Evolutionary conservation across 257 asterid genomes (phyloP).

Genomic region (Handroanthus guayacan): DNA sequence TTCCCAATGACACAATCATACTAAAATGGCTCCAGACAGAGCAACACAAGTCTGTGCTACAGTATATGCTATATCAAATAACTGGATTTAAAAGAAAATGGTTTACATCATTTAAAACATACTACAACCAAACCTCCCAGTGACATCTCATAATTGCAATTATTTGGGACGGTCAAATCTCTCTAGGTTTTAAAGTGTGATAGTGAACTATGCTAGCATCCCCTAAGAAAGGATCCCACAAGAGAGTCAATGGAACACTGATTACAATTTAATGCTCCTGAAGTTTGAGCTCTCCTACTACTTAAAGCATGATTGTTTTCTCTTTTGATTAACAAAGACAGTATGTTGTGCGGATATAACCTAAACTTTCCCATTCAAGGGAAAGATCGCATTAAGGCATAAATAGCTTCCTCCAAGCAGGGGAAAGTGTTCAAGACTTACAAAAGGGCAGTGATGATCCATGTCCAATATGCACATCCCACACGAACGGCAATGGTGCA

Average conservation of each 20-base stretch:
- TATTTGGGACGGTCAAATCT: constrained; percentile 1
- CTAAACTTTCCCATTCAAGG: background rate
- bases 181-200: constrained; percentile 15
- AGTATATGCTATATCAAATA: background rate
- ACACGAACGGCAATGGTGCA: constrained; percentile 95
- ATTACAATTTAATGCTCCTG: constrained; percentile 1
- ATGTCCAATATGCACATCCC: constrained; percentile 85
- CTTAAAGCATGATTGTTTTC: background rate
- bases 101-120: constrained; percentile 11
- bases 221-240: no score
- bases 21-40: constrained; percentile 5
- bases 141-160: constrained; percentile 14
- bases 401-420: background rate
- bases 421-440: constrained; percentile 51
- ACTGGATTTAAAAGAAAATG: constrained; percentile 1
- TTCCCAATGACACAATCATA: background rate
- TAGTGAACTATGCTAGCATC: background rate
- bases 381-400: constrained; percentile 17
- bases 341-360: background rate
- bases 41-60: background rate
- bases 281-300: constrained; percentile 14
- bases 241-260: constrained; percentile 7
- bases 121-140: background rate
- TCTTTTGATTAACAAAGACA: constrained; percentile 2
- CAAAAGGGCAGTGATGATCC: constrained; percentile 99